These are phyloP conservation scores for Penicillium brasilianum DNA, from an alignment of 2,329 filamentous ascomycete species.

Conservation along the genomic window DNA sequence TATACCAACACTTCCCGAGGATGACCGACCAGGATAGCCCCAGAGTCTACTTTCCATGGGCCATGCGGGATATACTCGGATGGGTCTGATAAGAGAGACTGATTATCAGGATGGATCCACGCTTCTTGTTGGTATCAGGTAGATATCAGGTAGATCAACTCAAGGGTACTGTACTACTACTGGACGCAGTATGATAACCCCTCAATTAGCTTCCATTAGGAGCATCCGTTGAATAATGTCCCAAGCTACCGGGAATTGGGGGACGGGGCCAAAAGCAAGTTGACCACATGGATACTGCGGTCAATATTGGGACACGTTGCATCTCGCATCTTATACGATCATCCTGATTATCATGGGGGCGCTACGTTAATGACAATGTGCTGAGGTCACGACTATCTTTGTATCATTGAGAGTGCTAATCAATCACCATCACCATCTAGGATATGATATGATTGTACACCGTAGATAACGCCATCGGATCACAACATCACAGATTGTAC, in stretches of 20 bases:
- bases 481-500: not conserved
- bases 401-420: not conserved
- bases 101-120: not conserved
- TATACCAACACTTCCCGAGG: not conserved
- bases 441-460: not conserved
- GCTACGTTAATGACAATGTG: not conserved
- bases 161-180: no score
- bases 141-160: not conserved
- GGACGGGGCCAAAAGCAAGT: not conserved
- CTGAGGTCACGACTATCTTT: not conserved
- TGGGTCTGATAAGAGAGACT: constrained; percentile 4
- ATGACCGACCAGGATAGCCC: not conserved
- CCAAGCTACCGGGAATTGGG: constrained; percentile 3
- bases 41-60: not conserved
- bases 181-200: not conserved
- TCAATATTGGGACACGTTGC: constrained; percentile 21
- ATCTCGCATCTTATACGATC: constrained; percentile 9
- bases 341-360: constrained; percentile 11
- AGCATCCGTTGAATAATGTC: not conserved
- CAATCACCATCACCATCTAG: not conserved
- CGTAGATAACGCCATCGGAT: not conserved
- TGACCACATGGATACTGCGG: no score
- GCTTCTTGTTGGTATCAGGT: not conserved
- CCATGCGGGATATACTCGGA: constrained; percentile 7
- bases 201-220: not conserved